Conservation (phyloP, 1,139 yeast genomes). For the Entelexis paramagnoliae region DNA sequence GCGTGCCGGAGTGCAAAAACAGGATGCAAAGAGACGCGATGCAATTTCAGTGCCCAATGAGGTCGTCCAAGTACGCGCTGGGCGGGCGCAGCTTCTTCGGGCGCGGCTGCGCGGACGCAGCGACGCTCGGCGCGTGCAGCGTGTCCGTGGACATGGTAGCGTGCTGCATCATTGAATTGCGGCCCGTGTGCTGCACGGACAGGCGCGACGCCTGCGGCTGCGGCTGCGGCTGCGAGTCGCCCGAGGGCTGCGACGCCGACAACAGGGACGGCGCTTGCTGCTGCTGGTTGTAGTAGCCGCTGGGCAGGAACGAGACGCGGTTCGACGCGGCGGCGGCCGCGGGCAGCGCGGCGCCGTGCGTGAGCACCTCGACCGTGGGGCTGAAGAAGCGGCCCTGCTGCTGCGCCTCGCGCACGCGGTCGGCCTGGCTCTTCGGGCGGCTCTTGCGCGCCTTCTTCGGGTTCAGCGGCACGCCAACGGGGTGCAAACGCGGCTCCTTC, state of each 20-base stretch:
- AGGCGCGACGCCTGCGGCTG: slow-evolving; percentile 15
- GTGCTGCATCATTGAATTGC: slow-evolving; percentile 16
- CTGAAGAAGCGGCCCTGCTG: slow-evolving; percentile 47
- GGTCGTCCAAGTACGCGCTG: slow-evolving; percentile 34
- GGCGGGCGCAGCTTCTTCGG: slow-evolving; percentile 31
- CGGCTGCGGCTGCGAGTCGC: not conserved
- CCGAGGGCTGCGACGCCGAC: slow-evolving; percentile 3
- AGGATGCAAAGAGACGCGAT: not conserved
- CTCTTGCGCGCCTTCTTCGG: not conserved
- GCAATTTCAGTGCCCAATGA: slow-evolving; percentile 22
- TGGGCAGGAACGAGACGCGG: slow-evolving; percentile 28
- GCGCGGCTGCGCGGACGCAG: slow-evolving; percentile 8
- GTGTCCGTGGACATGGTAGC: slow-evolving; percentile 13
- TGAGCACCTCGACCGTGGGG: slow-evolving; percentile 69
- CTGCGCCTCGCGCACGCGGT: slow-evolving; percentile 24
- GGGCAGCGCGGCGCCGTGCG: slow-evolving; percentile 27
- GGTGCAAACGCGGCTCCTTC: slow-evolving; percentile 9
- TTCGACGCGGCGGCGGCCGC: slow-evolving; percentile 15
- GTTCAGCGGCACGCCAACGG: slow-evolving; percentile 13
- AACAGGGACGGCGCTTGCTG: slow-evolving; percentile 13
- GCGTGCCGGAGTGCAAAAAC: too few relatives aligned
- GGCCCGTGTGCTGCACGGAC: slow-evolving; percentile 21
- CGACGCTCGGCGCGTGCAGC: not conserved
- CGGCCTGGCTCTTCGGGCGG: slow-evolving; percentile 16
- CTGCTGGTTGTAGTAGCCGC: slow-evolving; percentile 30